These are phyloP conservation scores for Schwanniomyces etchellsii DNA, from an alignment of 1,139 yeast species.

Conservation along the genomic window DNA sequence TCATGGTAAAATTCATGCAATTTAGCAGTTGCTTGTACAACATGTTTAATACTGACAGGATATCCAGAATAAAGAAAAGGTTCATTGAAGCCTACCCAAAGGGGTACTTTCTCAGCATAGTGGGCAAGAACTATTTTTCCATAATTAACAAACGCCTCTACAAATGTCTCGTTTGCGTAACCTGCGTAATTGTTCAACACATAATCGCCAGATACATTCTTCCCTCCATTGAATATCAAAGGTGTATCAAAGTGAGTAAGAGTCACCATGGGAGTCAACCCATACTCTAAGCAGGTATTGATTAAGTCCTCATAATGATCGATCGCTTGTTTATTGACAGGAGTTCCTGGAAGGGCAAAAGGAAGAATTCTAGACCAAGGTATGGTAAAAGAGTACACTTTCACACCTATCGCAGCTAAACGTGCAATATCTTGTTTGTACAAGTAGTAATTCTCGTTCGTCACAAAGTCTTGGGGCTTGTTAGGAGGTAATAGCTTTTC, in stretches of 20 bases:
- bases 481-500: constrained; percentile 12
- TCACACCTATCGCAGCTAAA: constrained; percentile 27
- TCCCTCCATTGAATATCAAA: constrained; percentile 12
- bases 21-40: constrained; percentile 21
- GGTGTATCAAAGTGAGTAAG: constrained; percentile 32
- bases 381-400: constrained; percentile 25
- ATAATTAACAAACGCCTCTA: constrained; percentile 25
- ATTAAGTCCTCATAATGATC: constrained; percentile 30
- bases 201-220: background rate
- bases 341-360: constrained; percentile 20
- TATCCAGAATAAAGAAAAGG: constrained; percentile 18
- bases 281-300: constrained; percentile 20
- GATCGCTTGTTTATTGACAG: constrained; percentile 24
- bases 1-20: constrained; percentile 22
- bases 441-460: constrained; percentile 26
- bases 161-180: constrained; percentile 18
- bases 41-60: constrained; percentile 19
- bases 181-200: constrained; percentile 14
- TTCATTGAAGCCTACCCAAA: constrained; percentile 29
- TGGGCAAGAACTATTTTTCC: constrained; percentile 26
- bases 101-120: constrained; percentile 25
- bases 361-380: constrained; percentile 33
- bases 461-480: constrained; percentile 16
- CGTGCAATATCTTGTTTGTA: constrained; percentile 28
- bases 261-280: constrained; percentile 27